A percentile compares a stretch with the other conserved stretches of the same genome.
These are phyloP conservation scores for Massarina eburnea DNA, from an alignment of 2,329 filamentous ascomycete genomes.

Conservation along the genomic window DNA sequence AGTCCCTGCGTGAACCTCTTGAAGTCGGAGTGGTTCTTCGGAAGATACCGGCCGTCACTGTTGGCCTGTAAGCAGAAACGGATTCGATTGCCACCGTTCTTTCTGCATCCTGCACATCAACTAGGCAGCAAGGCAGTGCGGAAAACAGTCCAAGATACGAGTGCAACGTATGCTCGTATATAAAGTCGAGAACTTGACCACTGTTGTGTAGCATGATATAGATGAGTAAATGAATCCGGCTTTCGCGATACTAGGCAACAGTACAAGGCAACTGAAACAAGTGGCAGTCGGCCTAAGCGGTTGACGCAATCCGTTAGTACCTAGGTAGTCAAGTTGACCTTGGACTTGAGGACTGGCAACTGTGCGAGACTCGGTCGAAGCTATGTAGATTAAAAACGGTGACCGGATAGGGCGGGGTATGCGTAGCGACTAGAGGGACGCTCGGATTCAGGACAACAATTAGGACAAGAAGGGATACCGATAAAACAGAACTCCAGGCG, in stretches of 20 bases:
- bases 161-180: not conserved
- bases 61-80: not conserved
- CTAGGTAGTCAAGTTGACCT: no score
- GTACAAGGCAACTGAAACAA: not conserved
- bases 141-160: not conserved
- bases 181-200: slow-evolving; percentile 1
- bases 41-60: not conserved
- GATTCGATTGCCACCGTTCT: not conserved
- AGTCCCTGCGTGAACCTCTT: no score
- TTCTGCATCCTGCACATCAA: not conserved
- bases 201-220: not conserved
- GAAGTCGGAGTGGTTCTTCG: not conserved
- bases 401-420: no score
- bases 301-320: no score
- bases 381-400: no score
- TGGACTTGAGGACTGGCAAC: no score
- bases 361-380: no score
- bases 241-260: no score
- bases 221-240: not conserved
- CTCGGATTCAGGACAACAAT: not conserved
- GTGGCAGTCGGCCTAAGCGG: no score
- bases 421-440: not conserved
- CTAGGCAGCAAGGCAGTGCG: not conserved
- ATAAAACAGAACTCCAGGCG: not conserved
- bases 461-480: not conserved